Conservation (phyloP, 768 basidiomycete species). For the Tremella fuciformis region DNA sequence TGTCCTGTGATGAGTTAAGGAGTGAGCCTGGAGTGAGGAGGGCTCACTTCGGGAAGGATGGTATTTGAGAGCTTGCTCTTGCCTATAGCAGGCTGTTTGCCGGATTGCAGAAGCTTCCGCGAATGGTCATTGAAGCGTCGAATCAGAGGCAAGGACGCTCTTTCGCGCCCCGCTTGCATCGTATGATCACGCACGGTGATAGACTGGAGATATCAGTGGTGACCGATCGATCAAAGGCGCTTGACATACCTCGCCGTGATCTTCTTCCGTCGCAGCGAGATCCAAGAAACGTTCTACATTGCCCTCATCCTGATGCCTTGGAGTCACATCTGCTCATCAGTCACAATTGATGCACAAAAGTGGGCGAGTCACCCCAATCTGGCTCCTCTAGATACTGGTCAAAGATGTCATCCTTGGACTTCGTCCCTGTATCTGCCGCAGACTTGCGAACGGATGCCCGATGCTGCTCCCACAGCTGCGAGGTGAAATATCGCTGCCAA, state of each 20-base stretch:
- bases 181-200: conserved; percentile 87
- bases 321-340: conserved; percentile 28
- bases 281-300: conserved; percentile 73
- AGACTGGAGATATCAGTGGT: conserved; percentile 58
- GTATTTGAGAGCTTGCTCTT: neutral
- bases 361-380: conserved; percentile 70
- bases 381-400: conserved; percentile 95
- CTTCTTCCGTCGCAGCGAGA: conserved; percentile 81
- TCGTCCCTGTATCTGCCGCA: conserved; percentile 65
- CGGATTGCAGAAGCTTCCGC: conserved; percentile 66
- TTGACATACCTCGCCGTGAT: conserved; percentile 72
- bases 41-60: conserved; percentile 55
- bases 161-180: conserved; percentile 91
- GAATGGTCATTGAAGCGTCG: conserved; percentile 98
- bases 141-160: conserved; percentile 83
- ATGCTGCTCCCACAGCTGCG: conserved; percentile 90
- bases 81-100: neutral
- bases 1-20: conserved; percentile 17
- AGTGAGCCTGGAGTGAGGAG: neutral
- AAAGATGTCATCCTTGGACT: conserved; percentile 88
- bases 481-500: conserved; percentile 96
- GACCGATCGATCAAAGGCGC: neutral
- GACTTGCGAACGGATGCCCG: conserved; percentile 87
- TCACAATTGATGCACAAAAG: neutral
- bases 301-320: conserved; percentile 19